phyloP scores from a whole-genome alignment of 1,284 basidiomycete genomes.

The Cutaneotrichosporon curvatum region DNA sequence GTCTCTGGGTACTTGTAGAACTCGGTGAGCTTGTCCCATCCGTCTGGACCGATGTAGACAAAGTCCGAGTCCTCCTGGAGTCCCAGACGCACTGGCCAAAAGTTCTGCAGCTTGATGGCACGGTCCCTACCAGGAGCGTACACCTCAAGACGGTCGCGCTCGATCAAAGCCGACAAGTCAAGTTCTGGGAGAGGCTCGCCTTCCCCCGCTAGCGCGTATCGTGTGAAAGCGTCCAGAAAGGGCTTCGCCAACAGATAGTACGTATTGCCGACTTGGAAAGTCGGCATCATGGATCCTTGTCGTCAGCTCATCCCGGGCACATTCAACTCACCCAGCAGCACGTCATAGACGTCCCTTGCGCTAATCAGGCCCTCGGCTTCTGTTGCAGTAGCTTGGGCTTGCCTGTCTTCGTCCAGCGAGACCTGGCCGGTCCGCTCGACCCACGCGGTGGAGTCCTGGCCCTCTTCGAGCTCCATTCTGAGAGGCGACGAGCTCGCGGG shows the following conservation, averaged over 20 bases:
- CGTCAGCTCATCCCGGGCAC: background rate
- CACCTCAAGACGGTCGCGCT: constrained; percentile 17
- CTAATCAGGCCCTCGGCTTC: background rate
- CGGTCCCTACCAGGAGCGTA: constrained; percentile 16
- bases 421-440: constrained; percentile 38
- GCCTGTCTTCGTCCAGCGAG: constrained; percentile 19
- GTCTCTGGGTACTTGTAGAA: constrained; percentile 6
- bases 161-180: constrained; percentile 23
- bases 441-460: constrained; percentile 19
- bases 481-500: constrained; percentile 15
- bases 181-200: constrained; percentile 10
- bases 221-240: constrained; percentile 25
- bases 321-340: constrained; percentile 8
- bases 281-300: constrained; percentile 27
- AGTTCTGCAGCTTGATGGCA: constrained; percentile 2
- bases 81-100: constrained; percentile 39
- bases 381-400: background rate
- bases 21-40: constrained; percentile 61
- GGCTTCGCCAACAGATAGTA: constrained; percentile 39
- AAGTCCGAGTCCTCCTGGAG: constrained; percentile 65
- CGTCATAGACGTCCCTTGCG: constrained; percentile 7
- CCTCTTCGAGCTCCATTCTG: constrained; percentile 21
- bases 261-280: constrained; percentile 23
- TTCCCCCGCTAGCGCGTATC: constrained; percentile 19
- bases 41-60: constrained; percentile 65